Evolutionary conservation across 1,284 basidiomycete genomes (phyloP), one percentile per base, ranked within the genome.

Genomic region (Ceratobasidium sp.): DNA sequence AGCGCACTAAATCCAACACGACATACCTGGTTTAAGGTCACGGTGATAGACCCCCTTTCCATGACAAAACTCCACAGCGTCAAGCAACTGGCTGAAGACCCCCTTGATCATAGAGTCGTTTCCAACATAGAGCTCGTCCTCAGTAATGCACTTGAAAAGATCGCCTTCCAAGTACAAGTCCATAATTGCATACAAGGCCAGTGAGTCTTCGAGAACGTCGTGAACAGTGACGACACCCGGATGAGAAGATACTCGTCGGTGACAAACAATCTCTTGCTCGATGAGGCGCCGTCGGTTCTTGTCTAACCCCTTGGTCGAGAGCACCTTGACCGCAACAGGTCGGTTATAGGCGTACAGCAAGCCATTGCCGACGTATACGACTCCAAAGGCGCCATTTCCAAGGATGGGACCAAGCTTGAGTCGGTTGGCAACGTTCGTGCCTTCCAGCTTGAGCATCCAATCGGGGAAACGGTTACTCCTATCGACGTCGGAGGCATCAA

Each of bases 301-400:
- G 88, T 84, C 85, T 73, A 86, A 85, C 67, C 82, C 84, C 4
- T 80, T 78, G 74, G 87, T 87, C 75, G 84, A 82, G 67, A 91
- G 82, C 81, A 95, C 98, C 84, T 99, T 99, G 82, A 98, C 94
- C 58, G 97, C 97, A 76, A 86, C 86, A 47, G 83, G 64, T 84
- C 85, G 55, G 82, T 82, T 21, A 84, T 81, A 62, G 86, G 75
- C 49, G 76, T 78, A 23, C 78, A 78, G 30, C 79, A 74, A 80
- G 81, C 93, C 92, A 75, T 93, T 84, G 41, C 93, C 96, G 75
- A 92, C 92, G 83, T 98, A 98, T 61, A 98, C 96, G 78, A 98
- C 92, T 74, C 97, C 97, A 81, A 98, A 98, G 28, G 96, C 96
- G 54, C 97, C 97, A 66, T 95, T 88, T 66, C 97, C 97, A 70